phyloP scores from a whole-genome alignment of 768 basidiomycete species.

The Boletus reticuloceps region DNA sequence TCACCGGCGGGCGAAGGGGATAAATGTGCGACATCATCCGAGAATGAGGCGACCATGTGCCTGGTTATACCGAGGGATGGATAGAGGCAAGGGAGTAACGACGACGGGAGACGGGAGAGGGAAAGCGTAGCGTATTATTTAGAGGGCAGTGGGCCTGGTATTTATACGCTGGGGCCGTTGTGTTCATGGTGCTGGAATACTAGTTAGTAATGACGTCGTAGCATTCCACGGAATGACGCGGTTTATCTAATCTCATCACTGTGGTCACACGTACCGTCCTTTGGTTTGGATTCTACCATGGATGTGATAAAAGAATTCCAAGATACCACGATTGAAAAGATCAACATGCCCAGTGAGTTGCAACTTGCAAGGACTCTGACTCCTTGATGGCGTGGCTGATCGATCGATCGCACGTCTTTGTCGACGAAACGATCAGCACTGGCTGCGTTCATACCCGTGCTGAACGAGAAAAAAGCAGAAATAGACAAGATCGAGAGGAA shows the following conservation, averaged over 20 bases:
- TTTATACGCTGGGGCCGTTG: neutral
- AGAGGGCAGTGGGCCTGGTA: neutral
- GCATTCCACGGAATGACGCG: too few species aligned
- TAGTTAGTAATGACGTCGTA: neutral
- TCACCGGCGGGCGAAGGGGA: slow-evolving; percentile 6
- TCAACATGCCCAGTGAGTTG: slow-evolving; percentile 36
- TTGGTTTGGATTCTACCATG: slow-evolving; percentile 26
- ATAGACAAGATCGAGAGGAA: slow-evolving; percentile 49
- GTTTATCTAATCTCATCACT: neutral
- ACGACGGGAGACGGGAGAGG: too few species aligned
- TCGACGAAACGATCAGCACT: slow-evolving; percentile 35
- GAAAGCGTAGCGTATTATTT: neutral
- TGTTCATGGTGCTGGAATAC: neutral
- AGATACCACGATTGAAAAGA: slow-evolving; percentile 29
- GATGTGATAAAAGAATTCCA: slow-evolving; percentile 33
- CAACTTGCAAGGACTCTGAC: slow-evolving; percentile 3
- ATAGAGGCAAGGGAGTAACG: too few species aligned
- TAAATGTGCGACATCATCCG: slow-evolving; percentile 3
- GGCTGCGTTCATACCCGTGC: slow-evolving; percentile 46
- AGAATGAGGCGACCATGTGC: slow-evolving; percentile 7
- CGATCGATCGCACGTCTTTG: neutral
- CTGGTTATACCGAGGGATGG: slow-evolving; percentile 4
- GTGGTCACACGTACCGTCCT: too few species aligned
- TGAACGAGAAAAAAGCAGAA: slow-evolving; percentile 44
- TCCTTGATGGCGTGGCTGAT: neutral